Evolutionary conservation across 2,329 filamentous ascomycete genomes (phyloP).

Genomic region (Colletotrichum musicola): DNA sequence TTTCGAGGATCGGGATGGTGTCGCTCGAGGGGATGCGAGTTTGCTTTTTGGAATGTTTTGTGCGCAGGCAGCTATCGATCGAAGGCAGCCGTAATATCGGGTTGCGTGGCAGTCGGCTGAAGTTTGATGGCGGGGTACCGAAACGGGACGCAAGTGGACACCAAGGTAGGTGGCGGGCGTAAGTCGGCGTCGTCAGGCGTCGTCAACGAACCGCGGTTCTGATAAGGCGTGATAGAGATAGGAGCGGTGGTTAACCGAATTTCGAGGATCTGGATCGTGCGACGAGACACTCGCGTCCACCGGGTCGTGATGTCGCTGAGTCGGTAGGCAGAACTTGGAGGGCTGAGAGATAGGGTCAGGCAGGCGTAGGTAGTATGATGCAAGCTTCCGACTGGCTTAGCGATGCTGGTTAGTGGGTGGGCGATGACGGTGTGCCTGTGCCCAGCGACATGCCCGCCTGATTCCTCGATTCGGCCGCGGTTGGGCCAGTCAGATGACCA

Average conservation of each 20-base stretch:
- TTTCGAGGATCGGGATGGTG: neutral
- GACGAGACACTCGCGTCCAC: slow-evolving; percentile 30
- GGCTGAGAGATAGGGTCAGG: slow-evolving; percentile 29
- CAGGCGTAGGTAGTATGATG: slow-evolving; percentile 32
- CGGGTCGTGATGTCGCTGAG: slow-evolving; percentile 23
- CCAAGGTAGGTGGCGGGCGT: neutral
- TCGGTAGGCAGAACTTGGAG: slow-evolving; percentile 26
- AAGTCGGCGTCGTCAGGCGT: slow-evolving; percentile 6
- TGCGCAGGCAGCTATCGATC: slow-evolving; percentile 27
- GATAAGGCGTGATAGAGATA: neutral
- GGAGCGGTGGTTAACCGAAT: neutral
- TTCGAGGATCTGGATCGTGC: slow-evolving; percentile 9
- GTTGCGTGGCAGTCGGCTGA: slow-evolving; percentile 38
- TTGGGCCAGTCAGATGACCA: slow-evolving; percentile 36
- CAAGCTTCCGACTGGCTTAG: slow-evolving; percentile 39
- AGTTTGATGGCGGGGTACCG: slow-evolving; percentile 40
- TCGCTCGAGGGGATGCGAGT: slow-evolving; percentile 1
- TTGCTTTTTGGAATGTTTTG: slow-evolving; percentile 16
- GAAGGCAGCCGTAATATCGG: slow-evolving; percentile 35
- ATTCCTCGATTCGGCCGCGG: slow-evolving; percentile 17
- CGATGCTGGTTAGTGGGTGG: slow-evolving; percentile 37
- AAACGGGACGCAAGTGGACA: slow-evolving; percentile 34
- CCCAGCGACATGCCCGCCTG: slow-evolving; percentile 28
- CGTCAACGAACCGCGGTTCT: slow-evolving; percentile 16
- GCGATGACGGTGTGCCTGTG: slow-evolving; percentile 35